Evolutionary conservation across 2,329 filamentous ascomycete species (phyloP).

Genomic region (Phyllachora maydis): DNA sequence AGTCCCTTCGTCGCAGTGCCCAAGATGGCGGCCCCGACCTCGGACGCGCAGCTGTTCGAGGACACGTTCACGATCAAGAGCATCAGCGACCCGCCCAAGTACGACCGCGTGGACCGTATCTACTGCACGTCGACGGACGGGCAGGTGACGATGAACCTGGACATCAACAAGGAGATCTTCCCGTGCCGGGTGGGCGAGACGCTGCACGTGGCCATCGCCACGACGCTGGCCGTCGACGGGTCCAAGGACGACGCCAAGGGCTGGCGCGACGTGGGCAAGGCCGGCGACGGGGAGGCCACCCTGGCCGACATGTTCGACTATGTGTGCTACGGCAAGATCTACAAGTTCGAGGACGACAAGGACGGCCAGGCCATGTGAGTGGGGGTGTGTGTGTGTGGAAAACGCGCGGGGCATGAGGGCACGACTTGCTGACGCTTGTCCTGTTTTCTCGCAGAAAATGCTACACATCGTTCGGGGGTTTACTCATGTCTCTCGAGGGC

Average conservation of each 20-base stretch:
- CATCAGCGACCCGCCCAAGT: slow-evolving; percentile 70
- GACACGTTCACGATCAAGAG: slow-evolving; percentile 70
- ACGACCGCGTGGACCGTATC: slow-evolving; percentile 85
- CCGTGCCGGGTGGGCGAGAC: slow-evolving; percentile 54
- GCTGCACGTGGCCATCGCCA: slow-evolving; percentile 64
- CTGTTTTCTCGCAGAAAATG: slow-evolving; percentile 46
- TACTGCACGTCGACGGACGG: slow-evolving; percentile 56
- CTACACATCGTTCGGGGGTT: slow-evolving; percentile 82
- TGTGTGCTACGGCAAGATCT: slow-evolving; percentile 75
- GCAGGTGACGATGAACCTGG: slow-evolving; percentile 59
- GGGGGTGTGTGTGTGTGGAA: not conserved
- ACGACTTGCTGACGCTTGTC: slow-evolving; percentile 1
- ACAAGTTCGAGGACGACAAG: slow-evolving; percentile 63
- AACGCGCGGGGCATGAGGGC: not conserved
- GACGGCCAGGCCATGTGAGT: slow-evolving; percentile 74
- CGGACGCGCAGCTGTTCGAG: slow-evolving; percentile 85
- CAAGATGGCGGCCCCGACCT: slow-evolving; percentile 38
- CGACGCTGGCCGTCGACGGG: slow-evolving; percentile 72
- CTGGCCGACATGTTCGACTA: slow-evolving; percentile 71
- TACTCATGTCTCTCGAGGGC: slow-evolving; percentile 78
- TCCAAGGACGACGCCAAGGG: slow-evolving; percentile 54
- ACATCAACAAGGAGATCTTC: slow-evolving; percentile 89
- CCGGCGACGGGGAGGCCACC: slow-evolving; percentile 30
- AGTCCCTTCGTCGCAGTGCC: too few species aligned
- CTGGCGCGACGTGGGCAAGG: slow-evolving; percentile 56